A percentile compares a stretch with the other conserved stretches of the same genome.
Conservation (phyloP, 495 filamentous ascomycete genomes). For the Darksidea phi region DNA sequence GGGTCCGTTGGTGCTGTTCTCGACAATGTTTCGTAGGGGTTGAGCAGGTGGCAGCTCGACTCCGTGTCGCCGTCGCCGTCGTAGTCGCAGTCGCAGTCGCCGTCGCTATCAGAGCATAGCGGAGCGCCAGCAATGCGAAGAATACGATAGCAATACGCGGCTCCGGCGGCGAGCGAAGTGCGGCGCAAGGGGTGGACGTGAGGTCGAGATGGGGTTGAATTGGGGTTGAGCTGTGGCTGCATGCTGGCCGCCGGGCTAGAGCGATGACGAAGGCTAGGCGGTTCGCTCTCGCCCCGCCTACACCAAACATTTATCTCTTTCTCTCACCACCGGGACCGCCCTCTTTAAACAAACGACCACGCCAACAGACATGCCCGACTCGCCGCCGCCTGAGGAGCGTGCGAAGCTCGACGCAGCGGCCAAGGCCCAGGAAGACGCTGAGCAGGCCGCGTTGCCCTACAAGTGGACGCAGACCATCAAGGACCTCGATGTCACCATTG, state of each 20-base stretch:
- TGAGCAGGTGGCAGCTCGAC: background rate
- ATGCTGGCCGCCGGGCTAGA: too few relatives aligned
- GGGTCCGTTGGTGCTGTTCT: background rate
- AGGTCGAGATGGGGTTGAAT: background rate
- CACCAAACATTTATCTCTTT: background rate
- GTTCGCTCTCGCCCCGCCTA: too few relatives aligned
- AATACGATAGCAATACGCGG: slow-evolving; percentile 15
- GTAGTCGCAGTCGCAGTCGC: too few relatives aligned
- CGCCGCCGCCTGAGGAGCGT: slow-evolving; percentile 53
- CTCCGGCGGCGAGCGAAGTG: background rate
- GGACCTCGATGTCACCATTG: slow-evolving; percentile 78
- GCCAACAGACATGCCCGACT: slow-evolving; percentile 31
- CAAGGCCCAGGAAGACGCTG: slow-evolving; percentile 70
- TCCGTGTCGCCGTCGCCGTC: slow-evolving; percentile 4
- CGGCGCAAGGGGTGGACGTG: background rate
- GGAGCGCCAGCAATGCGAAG: slow-evolving; percentile 13
- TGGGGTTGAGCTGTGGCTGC: too few relatives aligned
- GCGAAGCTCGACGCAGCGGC: slow-evolving; percentile 60
- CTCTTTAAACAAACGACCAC: background rate
- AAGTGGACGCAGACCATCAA: slow-evolving; percentile 96
- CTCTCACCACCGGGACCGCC: background rate
- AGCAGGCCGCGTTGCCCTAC: slow-evolving; percentile 92
- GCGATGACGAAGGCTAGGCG: slow-evolving; percentile 13
- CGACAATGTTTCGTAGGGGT: background rate
- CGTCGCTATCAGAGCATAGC: slow-evolving; percentile 15